Evolutionary conservation across 805 yeast genomes (phyloP), one percentile per base, ranked within the genome.

Genomic region (Wickerhamiella azymoides): DNA sequence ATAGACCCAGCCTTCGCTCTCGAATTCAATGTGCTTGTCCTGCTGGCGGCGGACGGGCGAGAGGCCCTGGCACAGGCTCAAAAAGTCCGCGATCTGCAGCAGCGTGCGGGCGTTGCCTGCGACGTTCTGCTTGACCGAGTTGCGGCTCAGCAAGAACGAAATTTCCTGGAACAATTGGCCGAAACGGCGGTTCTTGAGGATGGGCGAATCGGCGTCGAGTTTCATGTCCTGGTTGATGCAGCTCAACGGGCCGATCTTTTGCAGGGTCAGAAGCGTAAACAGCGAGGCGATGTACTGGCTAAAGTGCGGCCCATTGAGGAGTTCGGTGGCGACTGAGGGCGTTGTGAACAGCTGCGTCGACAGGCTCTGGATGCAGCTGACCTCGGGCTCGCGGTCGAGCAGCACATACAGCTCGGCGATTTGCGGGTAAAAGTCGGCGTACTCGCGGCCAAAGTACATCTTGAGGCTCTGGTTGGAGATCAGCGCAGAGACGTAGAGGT

Each of bases 341-440:
- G 94, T 80, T 0, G 96, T 88, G 61, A 86, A 86, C 18, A 92
- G 64, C 62, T 92, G 98, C 0, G 89, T 78, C 0, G 93, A 77
- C 17, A 89, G 64, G 33, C 79, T 75, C 33, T 79, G 72, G 66
- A 88, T 69, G 3, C 83, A 71, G 10, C 89, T 84, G 46, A 75
- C 63, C 54, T 86, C 95, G 0, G 96, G 94, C 57, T 92, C 97
- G 49, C 95, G 71, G 57, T 92, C 99, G 51, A 76, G 66, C 0
- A 72, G 63, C 40, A 83, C 68, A 53, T 79, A 83, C 66, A 80
- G 67, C 50, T 84, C 84, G 1, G 82, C 76, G 13, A 84, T 62
- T 8, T 74, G 70, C 0, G 93, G 88, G 59, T 89, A 89, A 0
- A 85, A 67, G 53, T 85, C 93, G 37, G 85, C 81, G 56, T 85